Evolutionary conservation across 1,284 basidiomycete genomes (phyloP).

Genomic region (Porodaedalea pini): DNA sequence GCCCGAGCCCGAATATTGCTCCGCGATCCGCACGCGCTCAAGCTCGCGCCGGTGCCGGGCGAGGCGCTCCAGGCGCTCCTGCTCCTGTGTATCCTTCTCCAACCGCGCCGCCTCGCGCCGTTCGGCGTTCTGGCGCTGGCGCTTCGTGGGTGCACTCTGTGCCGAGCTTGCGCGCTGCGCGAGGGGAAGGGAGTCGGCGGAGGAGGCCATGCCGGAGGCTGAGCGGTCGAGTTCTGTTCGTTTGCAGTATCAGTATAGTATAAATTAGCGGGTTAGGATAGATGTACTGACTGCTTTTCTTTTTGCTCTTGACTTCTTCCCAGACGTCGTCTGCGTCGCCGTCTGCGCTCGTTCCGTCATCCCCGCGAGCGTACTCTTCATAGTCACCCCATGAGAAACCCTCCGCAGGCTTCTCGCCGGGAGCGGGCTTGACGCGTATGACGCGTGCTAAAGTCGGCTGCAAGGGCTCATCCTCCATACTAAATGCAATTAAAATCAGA

Average conservation of each 20-base stretch:
- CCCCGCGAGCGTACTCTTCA: slow-evolving; percentile 53
- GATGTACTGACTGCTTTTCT: slow-evolving; percentile 41
- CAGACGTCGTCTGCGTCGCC: slow-evolving; percentile 58
- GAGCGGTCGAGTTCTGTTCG: slow-evolving; percentile 19
- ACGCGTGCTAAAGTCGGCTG: slow-evolving; percentile 54
- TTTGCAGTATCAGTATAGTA: too few relatives aligned
- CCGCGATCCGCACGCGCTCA: slow-evolving; percentile 51
- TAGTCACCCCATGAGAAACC: slow-evolving; percentile 76
- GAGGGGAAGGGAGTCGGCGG: slow-evolving; percentile 12
- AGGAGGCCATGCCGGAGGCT: slow-evolving; percentile 11
- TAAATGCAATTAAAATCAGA: slow-evolving; percentile 28
- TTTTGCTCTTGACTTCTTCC: slow-evolving; percentile 65
- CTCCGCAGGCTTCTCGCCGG: slow-evolving; percentile 53
- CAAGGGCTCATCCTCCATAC: slow-evolving; percentile 60
- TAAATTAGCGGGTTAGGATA: neutral
- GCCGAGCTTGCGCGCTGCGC: slow-evolving; percentile 26
- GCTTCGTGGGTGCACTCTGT: slow-evolving; percentile 53
- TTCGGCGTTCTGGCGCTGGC: slow-evolving; percentile 64
- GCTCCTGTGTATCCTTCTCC: slow-evolving; percentile 53
- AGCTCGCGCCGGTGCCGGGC: slow-evolving; percentile 58
- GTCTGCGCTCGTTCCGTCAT: slow-evolving; percentile 55
- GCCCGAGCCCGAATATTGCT: slow-evolving; percentile 37
- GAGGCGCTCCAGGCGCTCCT: slow-evolving; percentile 46
- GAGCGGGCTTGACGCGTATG: slow-evolving; percentile 54
- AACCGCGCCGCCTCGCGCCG: slow-evolving; percentile 56